phyloP scores from a whole-genome alignment of 73 alveolate species.

The Effrenium voratum region DNA sequence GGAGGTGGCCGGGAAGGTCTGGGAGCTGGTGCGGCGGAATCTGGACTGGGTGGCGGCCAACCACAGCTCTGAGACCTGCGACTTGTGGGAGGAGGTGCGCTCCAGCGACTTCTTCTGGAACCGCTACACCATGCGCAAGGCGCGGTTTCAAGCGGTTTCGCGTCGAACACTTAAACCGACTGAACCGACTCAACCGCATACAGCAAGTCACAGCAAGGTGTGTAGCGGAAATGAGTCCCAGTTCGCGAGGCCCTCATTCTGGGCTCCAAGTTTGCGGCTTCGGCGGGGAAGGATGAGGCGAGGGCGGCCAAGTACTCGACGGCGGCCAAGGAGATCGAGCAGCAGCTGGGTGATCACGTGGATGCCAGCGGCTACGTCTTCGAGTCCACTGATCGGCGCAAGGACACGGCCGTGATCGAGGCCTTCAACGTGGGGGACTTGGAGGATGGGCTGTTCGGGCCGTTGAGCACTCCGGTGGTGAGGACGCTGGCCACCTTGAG shows the following conservation, averaged over 20 bases:
- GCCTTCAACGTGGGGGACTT: slow-evolving; percentile 73
- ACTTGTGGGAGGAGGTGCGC: slow-evolving; percentile 94
- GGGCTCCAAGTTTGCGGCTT: slow-evolving; percentile 26
- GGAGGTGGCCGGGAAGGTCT: background rate
- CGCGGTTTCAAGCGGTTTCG: no score
- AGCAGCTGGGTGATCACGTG: background rate
- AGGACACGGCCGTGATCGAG: slow-evolving; percentile 87
- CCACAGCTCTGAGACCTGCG: slow-evolving; percentile 89
- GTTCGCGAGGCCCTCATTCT: slow-evolving; percentile 4
- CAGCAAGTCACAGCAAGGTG: background rate
- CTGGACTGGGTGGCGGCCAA: slow-evolving; percentile 88
- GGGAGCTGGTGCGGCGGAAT: slow-evolving; percentile 49
- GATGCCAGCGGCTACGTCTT: slow-evolving; percentile 10
- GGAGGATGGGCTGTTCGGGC: slow-evolving; percentile 54
- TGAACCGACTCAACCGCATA: no score
- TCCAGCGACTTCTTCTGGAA: slow-evolving; percentile 94
- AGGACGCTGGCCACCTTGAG: slow-evolving; percentile 31
- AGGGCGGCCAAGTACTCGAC: slow-evolving; percentile 63
- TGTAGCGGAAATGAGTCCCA: background rate
- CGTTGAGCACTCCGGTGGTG: slow-evolving; percentile 51
- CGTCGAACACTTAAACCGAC: no score
- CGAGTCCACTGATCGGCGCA: slow-evolving; percentile 67
- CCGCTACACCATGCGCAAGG: slow-evolving; percentile 71
- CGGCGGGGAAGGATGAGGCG: slow-evolving; percentile 62
- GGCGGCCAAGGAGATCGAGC: slow-evolving; percentile 13